These are phyloP conservation scores for Fusarium penzigii DNA, from an alignment of 2,329 filamentous ascomycete species.

Conservation along the genomic window DNA sequence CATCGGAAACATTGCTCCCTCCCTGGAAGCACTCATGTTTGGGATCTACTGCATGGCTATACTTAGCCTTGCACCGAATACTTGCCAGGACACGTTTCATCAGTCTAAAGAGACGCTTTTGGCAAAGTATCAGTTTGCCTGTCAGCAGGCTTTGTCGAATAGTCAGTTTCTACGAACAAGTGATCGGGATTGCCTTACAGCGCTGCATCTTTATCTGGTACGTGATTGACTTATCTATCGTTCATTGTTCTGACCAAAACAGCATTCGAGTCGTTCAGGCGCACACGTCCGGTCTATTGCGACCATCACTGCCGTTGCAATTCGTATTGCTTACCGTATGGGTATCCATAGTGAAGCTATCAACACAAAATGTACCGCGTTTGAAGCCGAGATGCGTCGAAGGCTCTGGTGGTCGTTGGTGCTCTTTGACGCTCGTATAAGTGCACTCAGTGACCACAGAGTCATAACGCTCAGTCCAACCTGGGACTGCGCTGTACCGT, in stretches of 20 bases:
- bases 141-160: conserved; percentile 55
- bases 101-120: conserved; percentile 42
- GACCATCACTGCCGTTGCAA: conserved; percentile 52
- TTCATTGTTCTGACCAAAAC: background rate
- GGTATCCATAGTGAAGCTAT: conserved; percentile 52
- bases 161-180: conserved; percentile 50
- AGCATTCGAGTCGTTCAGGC: conserved; percentile 48
- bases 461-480: conserved; percentile 31
- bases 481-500: conserved; percentile 45
- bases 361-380: conserved; percentile 26
- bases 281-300: conserved; percentile 53
- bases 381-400: conserved; percentile 61
- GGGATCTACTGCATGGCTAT: conserved; percentile 48
- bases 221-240: conserved; percentile 12
- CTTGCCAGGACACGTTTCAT: conserved; percentile 45
- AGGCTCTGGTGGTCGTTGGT: conserved; percentile 64
- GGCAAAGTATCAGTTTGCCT: conserved; percentile 47
- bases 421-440: conserved; percentile 56
- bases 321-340: conserved; percentile 60
- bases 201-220: conserved; percentile 58
- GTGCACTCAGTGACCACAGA: conserved; percentile 49
- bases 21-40: conserved; percentile 59
- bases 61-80: conserved; percentile 42
- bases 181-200: conserved; percentile 56
- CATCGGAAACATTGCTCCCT: conserved; percentile 37